phyloP scores from a whole-genome alignment of 148 eudicot species.

The Polygonum maritimum region DNA sequence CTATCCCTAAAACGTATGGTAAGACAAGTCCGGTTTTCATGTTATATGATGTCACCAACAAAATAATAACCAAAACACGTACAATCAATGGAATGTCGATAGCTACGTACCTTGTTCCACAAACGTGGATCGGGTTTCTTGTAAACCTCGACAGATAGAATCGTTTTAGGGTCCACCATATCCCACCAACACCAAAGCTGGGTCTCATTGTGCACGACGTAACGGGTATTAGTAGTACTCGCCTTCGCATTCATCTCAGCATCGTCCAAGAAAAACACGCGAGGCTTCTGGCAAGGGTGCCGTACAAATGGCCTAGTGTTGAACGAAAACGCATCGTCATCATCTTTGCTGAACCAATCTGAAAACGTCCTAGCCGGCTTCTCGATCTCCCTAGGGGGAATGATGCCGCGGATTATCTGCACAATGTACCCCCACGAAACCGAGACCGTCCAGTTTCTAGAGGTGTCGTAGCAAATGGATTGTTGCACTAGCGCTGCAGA shows the following conservation, averaged over 20 bases:
- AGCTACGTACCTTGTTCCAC: slow-evolving; percentile 43
- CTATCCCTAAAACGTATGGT: neutral
- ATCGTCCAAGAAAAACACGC: slow-evolving; percentile 24
- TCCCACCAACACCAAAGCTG: slow-evolving; percentile 23
- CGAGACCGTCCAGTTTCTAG: slow-evolving; percentile 44
- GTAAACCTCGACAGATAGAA: slow-evolving; percentile 26
- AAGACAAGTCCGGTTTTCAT: neutral
- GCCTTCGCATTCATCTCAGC: neutral
- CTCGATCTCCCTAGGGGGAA: slow-evolving; percentile 35
- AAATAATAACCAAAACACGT: too few relatives aligned
- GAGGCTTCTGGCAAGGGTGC: slow-evolving; percentile 35
- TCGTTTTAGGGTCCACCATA: slow-evolving; percentile 13
- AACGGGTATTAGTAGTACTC: slow-evolving; percentile 22
- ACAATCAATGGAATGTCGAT: neutral
- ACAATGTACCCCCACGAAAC: slow-evolving; percentile 66
- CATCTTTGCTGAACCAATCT: slow-evolving; percentile 31
- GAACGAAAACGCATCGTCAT: slow-evolving; percentile 23
- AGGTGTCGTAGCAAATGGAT: slow-evolving; percentile 50
- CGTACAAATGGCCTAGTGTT: slow-evolving; percentile 24
- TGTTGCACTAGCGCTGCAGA: slow-evolving; percentile 44
- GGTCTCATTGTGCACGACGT: slow-evolving; percentile 1
- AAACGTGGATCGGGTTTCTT: slow-evolving; percentile 39
- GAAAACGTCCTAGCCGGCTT: slow-evolving; percentile 33
- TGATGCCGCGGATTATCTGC: slow-evolving; percentile 28
- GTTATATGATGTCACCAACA: neutral